Conservation (phyloP, 768 basidiomycete genomes). For the Tricholoma furcatifolium region DNA sequence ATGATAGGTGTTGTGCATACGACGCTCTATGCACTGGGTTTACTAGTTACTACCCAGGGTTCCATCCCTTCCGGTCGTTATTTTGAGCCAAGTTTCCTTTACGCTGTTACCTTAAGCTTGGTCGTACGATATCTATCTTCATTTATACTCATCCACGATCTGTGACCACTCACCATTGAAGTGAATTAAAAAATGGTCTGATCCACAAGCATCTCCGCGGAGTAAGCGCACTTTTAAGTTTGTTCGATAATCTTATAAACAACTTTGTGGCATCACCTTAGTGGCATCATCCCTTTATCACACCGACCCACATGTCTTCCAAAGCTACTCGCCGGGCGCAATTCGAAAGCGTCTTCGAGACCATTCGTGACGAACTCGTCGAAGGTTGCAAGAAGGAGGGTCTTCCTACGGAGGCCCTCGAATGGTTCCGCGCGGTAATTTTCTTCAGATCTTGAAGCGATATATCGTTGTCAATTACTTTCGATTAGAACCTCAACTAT, state of each 20-base stretch:
- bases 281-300: background rate
- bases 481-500: conserved; percentile 74
- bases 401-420: conserved; percentile 81
- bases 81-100: too few species aligned
- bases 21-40: too few species aligned
- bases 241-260: conserved; percentile 1
- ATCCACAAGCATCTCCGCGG: too few species aligned
- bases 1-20: too few species aligned
- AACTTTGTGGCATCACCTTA: background rate
- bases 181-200: too few species aligned
- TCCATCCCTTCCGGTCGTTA: too few species aligned
- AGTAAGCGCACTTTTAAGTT: too few species aligned
- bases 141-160: too few species aligned
- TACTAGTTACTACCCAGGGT: too few species aligned
- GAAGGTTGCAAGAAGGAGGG: conserved; percentile 62
- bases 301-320: conserved; percentile 14
- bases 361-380: conserved; percentile 77
- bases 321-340: conserved; percentile 42
- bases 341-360: conserved; percentile 73
- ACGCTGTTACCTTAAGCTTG: too few species aligned
- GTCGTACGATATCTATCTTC: too few species aligned
- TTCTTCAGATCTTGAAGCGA: background rate
- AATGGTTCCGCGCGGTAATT: conserved; percentile 82
- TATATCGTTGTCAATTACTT: background rate
- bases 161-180: too few species aligned